These are phyloP conservation scores for Heterococcus sp. DNA, from an alignment of 108 stramenopile genomes.

Conservation along the genomic window DNA sequence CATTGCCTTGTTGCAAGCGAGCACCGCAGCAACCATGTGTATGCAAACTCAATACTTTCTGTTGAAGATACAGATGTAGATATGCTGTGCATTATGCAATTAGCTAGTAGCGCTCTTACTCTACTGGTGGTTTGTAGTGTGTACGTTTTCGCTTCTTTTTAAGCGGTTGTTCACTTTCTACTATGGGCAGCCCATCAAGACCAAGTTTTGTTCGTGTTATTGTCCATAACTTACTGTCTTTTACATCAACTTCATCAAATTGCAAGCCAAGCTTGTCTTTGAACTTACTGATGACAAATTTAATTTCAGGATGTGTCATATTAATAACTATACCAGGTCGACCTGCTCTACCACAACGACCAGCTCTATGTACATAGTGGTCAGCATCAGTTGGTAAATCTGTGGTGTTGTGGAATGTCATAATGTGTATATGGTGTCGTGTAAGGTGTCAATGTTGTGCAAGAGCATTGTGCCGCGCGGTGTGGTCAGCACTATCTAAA, in stretches of 20 bases:
- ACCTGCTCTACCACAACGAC: constrained; percentile 48
- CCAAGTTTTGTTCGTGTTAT: background rate
- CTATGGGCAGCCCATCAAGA: too few species aligned
- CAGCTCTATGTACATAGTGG: constrained; percentile 54
- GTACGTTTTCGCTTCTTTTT: too few species aligned
- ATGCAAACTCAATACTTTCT: too few species aligned
- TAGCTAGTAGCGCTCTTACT: too few species aligned
- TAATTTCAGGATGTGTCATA: constrained; percentile 42
- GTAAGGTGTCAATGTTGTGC: background rate
- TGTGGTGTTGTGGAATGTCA: background rate
- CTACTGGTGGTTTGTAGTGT: too few species aligned
- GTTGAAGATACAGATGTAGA: too few species aligned
- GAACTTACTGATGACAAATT: constrained; percentile 46
- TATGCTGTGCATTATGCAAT: too few species aligned
- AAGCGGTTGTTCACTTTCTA: too few species aligned
- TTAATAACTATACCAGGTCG: constrained; percentile 50
- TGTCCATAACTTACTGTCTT: constrained; percentile 8
- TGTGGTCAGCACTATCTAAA: too few species aligned
- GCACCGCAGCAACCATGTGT: too few species aligned
- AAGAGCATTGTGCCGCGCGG: too few species aligned
- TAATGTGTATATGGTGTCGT: background rate
- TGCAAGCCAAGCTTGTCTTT: constrained; percentile 24
- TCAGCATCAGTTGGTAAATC: constrained; percentile 49
- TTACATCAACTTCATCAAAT: constrained; percentile 33
- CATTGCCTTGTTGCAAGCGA: too few species aligned